Evolutionary conservation across 441 rosid genomes (phyloP), one percentile per base, ranked within the genome.

Genomic region (Manihot esculenta): DNA sequence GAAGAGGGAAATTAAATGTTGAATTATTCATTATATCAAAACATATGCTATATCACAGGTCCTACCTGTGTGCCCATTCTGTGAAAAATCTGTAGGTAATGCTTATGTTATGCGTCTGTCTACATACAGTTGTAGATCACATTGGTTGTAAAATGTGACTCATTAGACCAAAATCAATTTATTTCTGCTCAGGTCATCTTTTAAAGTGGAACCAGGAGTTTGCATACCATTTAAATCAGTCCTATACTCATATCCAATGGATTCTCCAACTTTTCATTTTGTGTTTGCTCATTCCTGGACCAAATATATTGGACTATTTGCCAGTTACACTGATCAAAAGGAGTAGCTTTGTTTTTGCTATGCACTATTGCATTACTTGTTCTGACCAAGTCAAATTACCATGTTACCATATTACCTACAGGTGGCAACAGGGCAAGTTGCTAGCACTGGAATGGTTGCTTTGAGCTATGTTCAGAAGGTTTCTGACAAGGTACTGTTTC

Each of bases 391-490:
- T 51, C n/a, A 42, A 62, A 23, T 33, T 17, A 26, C 53, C 72
- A 62, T 62, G 33, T 30, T 30, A 7, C 9, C 9, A 7, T 38
- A 50, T 14, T 72, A 15, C 70, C 62, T 72, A 62, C 82, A 94
- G 99, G 91, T 94, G 64, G 92, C 92, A 33, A 84, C 97, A 26
- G 97, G 86, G 57, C 98, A 94, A 85, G 89, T 86, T 83, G 98
- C 99, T 65, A 90, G 94, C 85, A 94, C 99, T 23, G 99, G 99
- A 67, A 83, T 84, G 86, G 74, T 89, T 48, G 83, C 87, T 72
- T 70, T 94, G 84, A 90, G 97, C 83, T 94, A 94, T 72, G 98
- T 92, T 78, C 99, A 92, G 87, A 94, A 94, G 84, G 80, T 92
- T 55, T 94, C 99, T 44, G 96, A 94, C 61, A 94, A 94, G 99